Base-by-base conservation (phyloP, 2,329 filamentous ascomycete species). In the Penicillium fuscoglaucum region DNA sequence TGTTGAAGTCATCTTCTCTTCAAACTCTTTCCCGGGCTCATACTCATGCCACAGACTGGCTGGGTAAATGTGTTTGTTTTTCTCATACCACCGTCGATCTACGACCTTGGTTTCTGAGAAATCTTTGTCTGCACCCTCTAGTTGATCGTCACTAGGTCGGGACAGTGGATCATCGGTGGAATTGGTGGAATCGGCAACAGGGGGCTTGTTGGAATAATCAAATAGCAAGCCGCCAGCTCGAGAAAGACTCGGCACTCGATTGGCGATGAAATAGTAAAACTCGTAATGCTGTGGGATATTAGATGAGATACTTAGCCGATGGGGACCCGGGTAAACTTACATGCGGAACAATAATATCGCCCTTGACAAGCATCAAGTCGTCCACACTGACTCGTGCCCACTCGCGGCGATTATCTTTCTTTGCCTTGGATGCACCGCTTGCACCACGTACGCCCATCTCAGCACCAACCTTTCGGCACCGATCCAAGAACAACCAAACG, bases 21-120 rank as follows among this genome's bases (percentile, higher is more conserved):
- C 73, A 63, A 80, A 96, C 68, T 97, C 90, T 75, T 90, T 90
- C 61, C 91, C 90, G 0, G 92, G 89, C 65, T 96, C 93, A 73
- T 96, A 99, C 62, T 96, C 90, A 68, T 93, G 91, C 95, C 95
- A 99, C 47, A 93, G 84, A 72, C 91, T 98, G 21, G 93, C 93
- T 0, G 95, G 95, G 73, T 93, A 99, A 58, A 99, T 98, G 75
- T 99, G 95, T 77, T 98, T 99, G 74, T 98, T 97, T 70, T 88
- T 86, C 79, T 97, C 92, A 74, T 97, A 99, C 95, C 95, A 99
- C 60, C 95, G 82, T 60, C 95, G 84, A 78, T 99, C 93, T 4
- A 99, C 93, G 4, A 99, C 93, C 73, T 97, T 98, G 3, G 93
- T 98, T 61, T 90, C 77, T 3, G 84, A 84, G 0, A 93, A 87